A percentile compares a stretch with the other conserved stretches of the same genome.
Conservation (phyloP, 2,329 filamentous ascomycete genomes). For the Cladophialophora chaetospira region DNA sequence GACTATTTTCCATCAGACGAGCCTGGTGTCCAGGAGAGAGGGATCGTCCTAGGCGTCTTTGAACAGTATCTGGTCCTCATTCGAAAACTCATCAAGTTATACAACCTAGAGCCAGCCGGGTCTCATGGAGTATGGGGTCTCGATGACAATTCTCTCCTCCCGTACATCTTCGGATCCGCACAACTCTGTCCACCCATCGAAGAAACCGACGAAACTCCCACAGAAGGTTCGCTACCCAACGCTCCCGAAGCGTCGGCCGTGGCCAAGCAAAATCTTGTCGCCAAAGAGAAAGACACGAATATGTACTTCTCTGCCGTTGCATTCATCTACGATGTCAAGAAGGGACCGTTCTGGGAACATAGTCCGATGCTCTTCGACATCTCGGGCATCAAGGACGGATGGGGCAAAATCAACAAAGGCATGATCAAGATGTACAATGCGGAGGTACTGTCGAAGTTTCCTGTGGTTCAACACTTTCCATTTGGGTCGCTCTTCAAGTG, state of each 20-base stretch:
- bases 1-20: constrained; percentile 64
- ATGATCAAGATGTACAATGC: constrained; percentile 99
- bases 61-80: constrained; percentile 84
- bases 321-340: constrained; percentile 98
- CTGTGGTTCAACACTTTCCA: constrained; percentile 94
- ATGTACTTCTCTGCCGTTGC: constrained; percentile 95
- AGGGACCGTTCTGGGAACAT: constrained; percentile 91
- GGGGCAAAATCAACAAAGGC: constrained; percentile 98
- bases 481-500: constrained; percentile 81
- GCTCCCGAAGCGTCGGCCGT: constrained; percentile 74
- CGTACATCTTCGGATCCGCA: constrained; percentile 93
- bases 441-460: constrained; percentile 94
- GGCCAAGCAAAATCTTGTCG: constrained; percentile 64
- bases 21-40: constrained; percentile 65
- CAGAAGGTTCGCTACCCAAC: constrained; percentile 73
- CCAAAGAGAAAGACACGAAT: constrained; percentile 66
- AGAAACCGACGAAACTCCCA: constrained; percentile 64
- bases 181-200: constrained; percentile 78
- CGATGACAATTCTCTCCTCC: constrained; percentile 93
- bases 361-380: constrained; percentile 94
- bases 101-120: constrained; percentile 91
- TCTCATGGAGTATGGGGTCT: constrained; percentile 98
- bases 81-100: constrained; percentile 80
- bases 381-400: constrained; percentile 85
- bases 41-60: constrained; percentile 78